These are phyloP conservation scores for Saitozyma podzolica DNA, from an alignment of 768 basidiomycete species.

Conservation along the genomic window DNA sequence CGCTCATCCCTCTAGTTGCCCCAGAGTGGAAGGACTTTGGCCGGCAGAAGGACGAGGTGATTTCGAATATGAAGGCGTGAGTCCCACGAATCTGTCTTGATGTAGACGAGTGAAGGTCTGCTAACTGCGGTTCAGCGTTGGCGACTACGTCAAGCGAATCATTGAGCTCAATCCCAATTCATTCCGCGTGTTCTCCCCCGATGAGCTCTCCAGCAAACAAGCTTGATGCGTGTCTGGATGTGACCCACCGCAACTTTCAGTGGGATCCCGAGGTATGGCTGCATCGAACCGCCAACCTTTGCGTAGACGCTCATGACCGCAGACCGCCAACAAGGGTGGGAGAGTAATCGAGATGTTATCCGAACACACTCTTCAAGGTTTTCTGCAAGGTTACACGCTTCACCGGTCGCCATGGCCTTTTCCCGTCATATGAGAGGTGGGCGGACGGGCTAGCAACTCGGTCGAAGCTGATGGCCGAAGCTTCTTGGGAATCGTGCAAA, in stretches of 20 bases:
- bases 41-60: conserved; percentile 61
- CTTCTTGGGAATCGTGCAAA: conserved; percentile 84
- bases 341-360: conserved; percentile 80
- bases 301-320: too few relatives aligned
- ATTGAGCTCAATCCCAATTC: conserved; percentile 67
- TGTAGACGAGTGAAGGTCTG: too few relatives aligned
- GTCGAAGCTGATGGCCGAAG: conserved; percentile 5
- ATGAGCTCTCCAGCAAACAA: conserved; percentile 86
- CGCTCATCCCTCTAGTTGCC: conserved; percentile 63
- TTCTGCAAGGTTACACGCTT: conserved; percentile 91
- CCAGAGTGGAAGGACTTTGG: conserved; percentile 67
- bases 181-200: conserved; percentile 89
- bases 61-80: conserved; percentile 72
- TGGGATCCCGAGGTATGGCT: conserved; percentile 78
- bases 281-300: too few relatives aligned
- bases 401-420: conserved; percentile 71
- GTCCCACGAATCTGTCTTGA: too few relatives aligned
- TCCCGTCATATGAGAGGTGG: conserved; percentile 81
- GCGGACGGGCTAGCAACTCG: neutral
- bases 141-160: conserved; percentile 53
- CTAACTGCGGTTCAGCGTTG: conserved; percentile 46
- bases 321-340: conserved; percentile 66
- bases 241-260: conserved; percentile 69
- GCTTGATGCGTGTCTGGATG: conserved; percentile 74
- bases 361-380: conserved; percentile 53